Conservation (phyloP, 2,329 filamentous ascomycete species). For the Aureobasidium sp. region DNA sequence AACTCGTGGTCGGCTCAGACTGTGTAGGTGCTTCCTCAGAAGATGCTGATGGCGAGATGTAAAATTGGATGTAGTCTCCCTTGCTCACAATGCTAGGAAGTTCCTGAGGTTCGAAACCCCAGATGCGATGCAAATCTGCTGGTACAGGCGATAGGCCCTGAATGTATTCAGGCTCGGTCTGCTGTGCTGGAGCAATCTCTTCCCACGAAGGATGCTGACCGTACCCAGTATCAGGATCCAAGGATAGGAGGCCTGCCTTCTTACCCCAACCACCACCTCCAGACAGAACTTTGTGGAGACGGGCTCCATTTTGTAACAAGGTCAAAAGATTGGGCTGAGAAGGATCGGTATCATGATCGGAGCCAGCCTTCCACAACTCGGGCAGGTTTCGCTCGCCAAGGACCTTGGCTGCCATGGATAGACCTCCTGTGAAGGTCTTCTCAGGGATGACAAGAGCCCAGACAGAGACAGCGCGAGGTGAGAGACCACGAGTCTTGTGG, state of each 20-base stretch:
- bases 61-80: conserved; percentile 62
- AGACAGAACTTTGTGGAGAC: conserved; percentile 54
- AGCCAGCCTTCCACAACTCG: neutral
- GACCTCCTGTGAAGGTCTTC: conserved; percentile 10
- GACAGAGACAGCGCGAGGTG: conserved; percentile 50
- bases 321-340: neutral
- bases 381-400: neutral
- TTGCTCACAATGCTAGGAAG: conserved; percentile 52
- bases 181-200: neutral
- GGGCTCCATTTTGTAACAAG: conserved; percentile 26
- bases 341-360: neutral
- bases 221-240: conserved; percentile 59
- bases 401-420: neutral
- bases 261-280: conserved; percentile 80
- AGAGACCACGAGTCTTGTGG: conserved; percentile 39
- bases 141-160: neutral
- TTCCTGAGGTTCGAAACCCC: conserved; percentile 27
- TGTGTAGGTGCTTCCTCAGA: neutral
- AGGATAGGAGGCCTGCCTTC: conserved; percentile 69
- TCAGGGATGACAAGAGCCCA: conserved; percentile 65
- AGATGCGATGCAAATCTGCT: conserved; percentile 22
- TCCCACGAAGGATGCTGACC: neutral
- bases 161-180: conserved; percentile 5
- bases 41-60: conserved; percentile 32
- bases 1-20: conserved; percentile 25